Conservation (phyloP, 2,329 filamentous ascomycete species). For the Ophiostoma sp. region DNA sequence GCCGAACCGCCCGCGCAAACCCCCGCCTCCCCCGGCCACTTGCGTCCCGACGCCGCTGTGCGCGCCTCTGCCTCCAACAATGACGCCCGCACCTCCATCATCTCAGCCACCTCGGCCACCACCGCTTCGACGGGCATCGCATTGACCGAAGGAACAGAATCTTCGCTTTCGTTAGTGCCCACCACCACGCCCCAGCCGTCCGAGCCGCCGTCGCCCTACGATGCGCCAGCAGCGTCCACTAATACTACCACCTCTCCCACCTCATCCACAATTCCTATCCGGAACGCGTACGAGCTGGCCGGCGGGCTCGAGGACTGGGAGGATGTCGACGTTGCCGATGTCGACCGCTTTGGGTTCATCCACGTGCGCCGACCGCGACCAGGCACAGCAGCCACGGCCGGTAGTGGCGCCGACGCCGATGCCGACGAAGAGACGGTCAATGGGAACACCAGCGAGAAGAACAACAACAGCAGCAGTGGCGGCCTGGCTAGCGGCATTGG, state of each 20-base stretch:
- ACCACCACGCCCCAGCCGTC: not conserved
- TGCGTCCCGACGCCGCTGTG: slow-evolving; percentile 9
- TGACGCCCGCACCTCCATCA: not conserved
- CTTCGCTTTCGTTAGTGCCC: slow-evolving; percentile 13
- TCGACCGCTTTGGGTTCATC: slow-evolving; percentile 71
- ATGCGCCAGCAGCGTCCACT: not conserved
- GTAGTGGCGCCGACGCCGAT: slow-evolving; percentile 38
- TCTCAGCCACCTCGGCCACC: slow-evolving; percentile 20
- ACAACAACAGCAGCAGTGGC: not conserved
- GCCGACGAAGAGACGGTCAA: slow-evolving; percentile 46
- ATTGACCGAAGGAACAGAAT: slow-evolving; percentile 19
- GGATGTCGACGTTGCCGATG: slow-evolving; percentile 59
- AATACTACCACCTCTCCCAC: not conserved
- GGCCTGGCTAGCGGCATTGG: slow-evolving; percentile 4
- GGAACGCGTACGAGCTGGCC: slow-evolving; percentile 50
- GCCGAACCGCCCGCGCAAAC: not conserved
- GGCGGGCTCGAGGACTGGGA: slow-evolving; percentile 68
- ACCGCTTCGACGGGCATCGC: slow-evolving; percentile 11
- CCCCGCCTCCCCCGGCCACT: not conserved
- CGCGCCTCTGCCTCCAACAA: slow-evolving; percentile 1
- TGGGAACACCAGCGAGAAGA: slow-evolving; percentile 38
- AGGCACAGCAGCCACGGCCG: slow-evolving; percentile 34
- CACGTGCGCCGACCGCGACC: slow-evolving; percentile 45
- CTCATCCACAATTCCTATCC: not conserved
- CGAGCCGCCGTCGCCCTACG: not conserved